Conservation (phyloP, 306 rosid genomes). For the Trifolium pratense region DNA sequence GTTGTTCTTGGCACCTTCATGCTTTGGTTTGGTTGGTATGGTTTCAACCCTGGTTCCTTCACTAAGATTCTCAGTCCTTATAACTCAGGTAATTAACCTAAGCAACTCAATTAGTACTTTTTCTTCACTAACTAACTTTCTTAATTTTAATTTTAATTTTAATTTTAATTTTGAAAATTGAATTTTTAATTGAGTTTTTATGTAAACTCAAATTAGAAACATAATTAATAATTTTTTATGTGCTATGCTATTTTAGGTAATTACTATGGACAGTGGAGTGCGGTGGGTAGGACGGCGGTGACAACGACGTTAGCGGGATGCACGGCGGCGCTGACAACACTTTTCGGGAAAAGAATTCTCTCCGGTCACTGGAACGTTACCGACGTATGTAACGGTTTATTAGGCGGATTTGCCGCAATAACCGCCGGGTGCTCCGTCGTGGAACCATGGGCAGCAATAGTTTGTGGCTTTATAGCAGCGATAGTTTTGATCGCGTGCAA, state of each 20-base stretch:
- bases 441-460: constrained; percentile 91
- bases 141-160: too few species aligned
- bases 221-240: too few species aligned
- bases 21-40: constrained; percentile 99
- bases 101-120: too few species aligned
- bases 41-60: constrained; percentile 93
- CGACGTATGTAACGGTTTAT: constrained; percentile 83
- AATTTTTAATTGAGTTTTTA: too few species aligned
- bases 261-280: constrained; percentile 88
- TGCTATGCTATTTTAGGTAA: background rate
- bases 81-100: constrained; percentile 33
- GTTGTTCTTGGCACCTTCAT: constrained; percentile 83
- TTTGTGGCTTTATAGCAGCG: constrained; percentile 80
- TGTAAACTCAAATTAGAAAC: too few species aligned
- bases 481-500: constrained; percentile 66
- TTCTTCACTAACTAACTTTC: too few species aligned
- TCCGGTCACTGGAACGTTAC: constrained; percentile 97
- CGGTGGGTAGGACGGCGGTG: constrained; percentile 87
- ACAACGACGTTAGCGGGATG: constrained; percentile 82
- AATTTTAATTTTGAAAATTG: too few species aligned
- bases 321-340: constrained; percentile 83
- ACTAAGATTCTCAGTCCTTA: constrained; percentile 55
- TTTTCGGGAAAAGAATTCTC: constrained; percentile 74
- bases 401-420: constrained; percentile 92
- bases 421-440: constrained; percentile 88